A percentile compares a stretch with the other conserved stretches of the same genome.
Conservation (phyloP, 805 yeast genomes). For the Saccharomycopsis microspora region DNA sequence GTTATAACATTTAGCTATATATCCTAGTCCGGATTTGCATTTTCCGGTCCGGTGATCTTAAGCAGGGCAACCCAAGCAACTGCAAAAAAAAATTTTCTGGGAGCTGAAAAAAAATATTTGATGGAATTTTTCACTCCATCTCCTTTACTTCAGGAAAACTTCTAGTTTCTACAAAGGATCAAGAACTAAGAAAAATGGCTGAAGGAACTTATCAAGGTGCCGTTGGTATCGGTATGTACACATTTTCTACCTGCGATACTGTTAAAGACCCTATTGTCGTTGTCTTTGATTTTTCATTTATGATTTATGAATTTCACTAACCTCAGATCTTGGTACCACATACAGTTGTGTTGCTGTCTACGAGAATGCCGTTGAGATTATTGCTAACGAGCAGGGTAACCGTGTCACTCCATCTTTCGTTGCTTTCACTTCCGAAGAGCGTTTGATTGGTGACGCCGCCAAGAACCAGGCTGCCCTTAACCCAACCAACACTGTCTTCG, state of each 20-base stretch:
- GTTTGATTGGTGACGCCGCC: constrained; percentile 77
- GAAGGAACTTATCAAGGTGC: constrained; percentile 99
- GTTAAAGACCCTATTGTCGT: no score
- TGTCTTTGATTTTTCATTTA: no score
- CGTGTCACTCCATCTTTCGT: constrained; percentile 76
- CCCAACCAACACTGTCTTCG: constrained; percentile 69
- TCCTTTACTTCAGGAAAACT: background rate
- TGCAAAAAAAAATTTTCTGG: background rate
- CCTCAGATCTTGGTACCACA: constrained; percentile 68
- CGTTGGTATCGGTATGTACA: constrained; percentile 69
- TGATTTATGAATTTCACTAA: no score
- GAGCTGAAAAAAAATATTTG: background rate
- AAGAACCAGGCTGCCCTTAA: constrained; percentile 76
- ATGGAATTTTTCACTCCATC: background rate
- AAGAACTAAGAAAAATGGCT: constrained; percentile 44
- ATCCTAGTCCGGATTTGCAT: no score
- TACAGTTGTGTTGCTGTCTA: constrained; percentile 72
- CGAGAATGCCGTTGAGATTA: constrained; percentile 67
- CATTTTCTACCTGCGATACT: background rate
- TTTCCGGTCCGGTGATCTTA: no score
- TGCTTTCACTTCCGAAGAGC: constrained; percentile 67
- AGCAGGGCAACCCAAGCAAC: no score
- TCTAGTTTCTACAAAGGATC: background rate
- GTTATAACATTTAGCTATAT: no score
- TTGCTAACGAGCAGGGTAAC: constrained; percentile 81